Conservation (phyloP, 768 basidiomycete species). For the Boletus subparvulus region DNA sequence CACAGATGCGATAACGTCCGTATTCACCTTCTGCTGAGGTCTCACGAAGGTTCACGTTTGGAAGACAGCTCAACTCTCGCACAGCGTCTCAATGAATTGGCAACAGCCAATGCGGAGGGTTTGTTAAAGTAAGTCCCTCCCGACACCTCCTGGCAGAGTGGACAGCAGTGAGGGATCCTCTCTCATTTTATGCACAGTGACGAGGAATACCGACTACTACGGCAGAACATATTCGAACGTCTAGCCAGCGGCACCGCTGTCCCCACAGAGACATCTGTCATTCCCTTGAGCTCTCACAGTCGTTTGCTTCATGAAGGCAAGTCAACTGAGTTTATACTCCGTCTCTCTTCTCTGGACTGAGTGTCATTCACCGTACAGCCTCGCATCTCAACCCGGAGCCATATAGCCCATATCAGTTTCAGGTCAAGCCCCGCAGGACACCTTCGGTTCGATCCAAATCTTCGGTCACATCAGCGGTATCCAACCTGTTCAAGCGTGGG, state of each 20-base stretch:
- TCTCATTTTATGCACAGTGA: constrained; percentile 48
- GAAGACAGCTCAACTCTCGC: constrained; percentile 65
- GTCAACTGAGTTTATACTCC: neutral
- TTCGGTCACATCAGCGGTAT: constrained; percentile 52
- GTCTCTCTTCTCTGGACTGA: constrained; percentile 3
- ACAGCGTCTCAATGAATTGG: constrained; percentile 78
- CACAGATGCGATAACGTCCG: constrained; percentile 59
- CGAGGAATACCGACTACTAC: constrained; percentile 81
- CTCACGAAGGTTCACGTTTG: constrained; percentile 13
- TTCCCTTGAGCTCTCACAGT: constrained; percentile 49
- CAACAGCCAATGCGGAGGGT: constrained; percentile 76
- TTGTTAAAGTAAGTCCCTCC: constrained; percentile 59
- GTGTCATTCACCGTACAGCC: constrained; percentile 7
- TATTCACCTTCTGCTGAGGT: constrained; percentile 17
- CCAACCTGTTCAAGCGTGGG: constrained; percentile 53
- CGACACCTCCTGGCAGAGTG: neutral
- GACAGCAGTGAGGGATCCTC: neutral
- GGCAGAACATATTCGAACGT: constrained; percentile 83
- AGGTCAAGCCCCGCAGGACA: constrained; percentile 39
- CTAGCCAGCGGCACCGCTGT: constrained; percentile 58
- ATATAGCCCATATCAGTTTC: constrained; percentile 32
- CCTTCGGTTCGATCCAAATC: constrained; percentile 53
- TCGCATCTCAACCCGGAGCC: constrained; percentile 16
- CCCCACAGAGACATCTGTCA: constrained; percentile 62
- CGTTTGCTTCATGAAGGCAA: constrained; percentile 21